phyloP scores from a whole-genome alignment of 192 early-diverging fungal species.

The Podila clonocystis region DNA sequence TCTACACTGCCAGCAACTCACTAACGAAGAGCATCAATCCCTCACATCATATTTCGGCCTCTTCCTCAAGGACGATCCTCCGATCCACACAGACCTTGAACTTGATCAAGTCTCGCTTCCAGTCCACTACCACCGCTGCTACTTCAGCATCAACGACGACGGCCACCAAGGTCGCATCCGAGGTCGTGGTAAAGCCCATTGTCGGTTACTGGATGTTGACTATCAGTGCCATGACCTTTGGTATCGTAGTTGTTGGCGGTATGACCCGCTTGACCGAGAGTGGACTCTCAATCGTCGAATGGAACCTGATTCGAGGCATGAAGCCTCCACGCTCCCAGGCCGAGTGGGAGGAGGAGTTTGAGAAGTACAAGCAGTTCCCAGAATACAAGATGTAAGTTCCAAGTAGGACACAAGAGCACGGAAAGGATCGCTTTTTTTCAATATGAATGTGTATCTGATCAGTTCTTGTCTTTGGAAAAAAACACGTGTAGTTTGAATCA shows the following conservation, averaged over 20 bases:
- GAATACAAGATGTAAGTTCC: slow-evolving; percentile 90
- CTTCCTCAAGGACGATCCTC: slow-evolving; percentile 7
- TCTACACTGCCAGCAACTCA: slow-evolving; percentile 6
- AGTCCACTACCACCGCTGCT: slow-evolving; percentile 27
- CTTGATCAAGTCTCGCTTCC: slow-evolving; percentile 45
- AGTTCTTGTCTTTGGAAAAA: background rate
- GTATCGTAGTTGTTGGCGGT: slow-evolving; percentile 94
- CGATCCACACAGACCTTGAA: slow-evolving; percentile 6
- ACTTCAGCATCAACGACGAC: slow-evolving; percentile 13
- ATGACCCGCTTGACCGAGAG: slow-evolving; percentile 97
- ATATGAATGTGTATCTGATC: background rate
- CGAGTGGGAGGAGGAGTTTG: slow-evolving; percentile 95
- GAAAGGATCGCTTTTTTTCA: too few relatives aligned
- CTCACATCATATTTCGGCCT: background rate
- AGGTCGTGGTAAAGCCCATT: slow-evolving; percentile 53
- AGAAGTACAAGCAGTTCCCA: slow-evolving; percentile 98
- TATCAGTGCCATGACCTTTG: slow-evolving; percentile 89
- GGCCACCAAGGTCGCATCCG: slow-evolving; percentile 1
- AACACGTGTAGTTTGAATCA: slow-evolving; percentile 76
- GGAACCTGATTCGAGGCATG: slow-evolving; percentile 96
- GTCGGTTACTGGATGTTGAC: slow-evolving; percentile 97
- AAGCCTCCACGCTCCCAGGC: slow-evolving; percentile 84
- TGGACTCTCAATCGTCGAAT: slow-evolving; percentile 96
- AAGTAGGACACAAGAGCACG: too few relatives aligned
- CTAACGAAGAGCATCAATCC: background rate